Base-by-base conservation (phyloP, 148 eudicot genomes). In the Talinum fruticosum region DNA sequence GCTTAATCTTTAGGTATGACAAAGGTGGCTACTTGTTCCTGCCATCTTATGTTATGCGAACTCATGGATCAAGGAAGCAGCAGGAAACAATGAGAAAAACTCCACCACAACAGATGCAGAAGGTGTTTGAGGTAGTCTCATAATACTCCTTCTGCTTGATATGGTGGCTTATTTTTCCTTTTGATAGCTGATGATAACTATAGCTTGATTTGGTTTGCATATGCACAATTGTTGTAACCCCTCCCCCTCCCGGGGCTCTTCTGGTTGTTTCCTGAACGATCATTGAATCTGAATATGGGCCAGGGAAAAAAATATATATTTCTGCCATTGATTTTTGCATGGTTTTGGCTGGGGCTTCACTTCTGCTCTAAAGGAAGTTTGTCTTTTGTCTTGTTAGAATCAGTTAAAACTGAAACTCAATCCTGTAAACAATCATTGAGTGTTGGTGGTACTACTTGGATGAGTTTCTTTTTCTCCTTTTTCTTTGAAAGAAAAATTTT, bases 1-100 rank as follows among this genome's bases (percentile, higher is more conserved):
- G 73, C 57, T 67, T 74, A 34, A 23, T 49, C 81, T 78, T 61
- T 83, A 93, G 98, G 89, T 90, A 90, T 83, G 89, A 93, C 87
- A 89, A 86, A 79, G 98, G 98, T 32, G 98, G 91, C 15, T 87
- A 93, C 86, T 68, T 91, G 57, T 88, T 91, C 82, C 86, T 93
- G 80, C 98, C 97, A 74, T 93, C 97, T 66, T 87, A 90, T 85
- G 83, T 93, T 76, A 93, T 93, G 93, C 89, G 97, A 76, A 93
- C 94, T 67, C 98, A 88, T 83, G 98, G 97, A 70, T 93, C 97
- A 33, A 88, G 80, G 82, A 83, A 82, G 72, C 94, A 90, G 81
- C 88, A 87, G 83, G 88, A 87, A 73, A 93, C 97, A 73, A 79
- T 93, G 76, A 89, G 76, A 87, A 79, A 74, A 75, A 84, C 82